Percentiles rank a stretch among this genome's conserved stretches.
Evolutionary conservation across 179 eudicot species (phyloP).

Genomic region (Dionaea muscipula): DNA sequence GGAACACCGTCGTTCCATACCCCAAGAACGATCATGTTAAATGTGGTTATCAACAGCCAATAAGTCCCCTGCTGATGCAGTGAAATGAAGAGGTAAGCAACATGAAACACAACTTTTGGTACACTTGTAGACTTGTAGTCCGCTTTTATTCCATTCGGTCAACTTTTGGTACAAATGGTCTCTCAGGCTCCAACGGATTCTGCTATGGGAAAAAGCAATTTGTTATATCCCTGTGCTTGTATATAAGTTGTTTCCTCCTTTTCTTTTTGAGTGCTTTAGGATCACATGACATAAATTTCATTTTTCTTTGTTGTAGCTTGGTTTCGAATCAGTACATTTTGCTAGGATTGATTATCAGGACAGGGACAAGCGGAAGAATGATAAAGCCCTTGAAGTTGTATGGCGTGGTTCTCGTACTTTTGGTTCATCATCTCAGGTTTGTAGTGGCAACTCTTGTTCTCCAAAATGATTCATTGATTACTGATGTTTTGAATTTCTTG

Average conservation of each 20-base stretch:
- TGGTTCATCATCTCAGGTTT: conserved; percentile 81
- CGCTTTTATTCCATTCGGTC: too few species aligned
- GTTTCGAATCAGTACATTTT: conserved; percentile 86
- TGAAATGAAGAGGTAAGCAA: too few species aligned
- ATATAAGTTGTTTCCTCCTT: not conserved
- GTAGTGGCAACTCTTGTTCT: not conserved
- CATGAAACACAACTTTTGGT: too few species aligned
- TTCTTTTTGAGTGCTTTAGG: not conserved
- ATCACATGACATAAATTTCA: not conserved
- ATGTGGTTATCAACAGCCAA: too few species aligned
- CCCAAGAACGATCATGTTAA: too few species aligned
- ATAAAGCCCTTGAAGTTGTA: conserved; percentile 77
- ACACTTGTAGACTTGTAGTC: too few species aligned
- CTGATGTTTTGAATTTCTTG: conserved; percentile 5
- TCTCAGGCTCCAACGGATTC: too few species aligned
- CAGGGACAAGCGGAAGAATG: conserved; percentile 42
- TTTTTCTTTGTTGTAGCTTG: conserved; percentile 35
- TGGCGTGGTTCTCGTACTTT: conserved; percentile 89
- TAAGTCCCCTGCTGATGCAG: too few species aligned
- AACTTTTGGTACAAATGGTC: too few species aligned
- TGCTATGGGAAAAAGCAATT: too few species aligned
- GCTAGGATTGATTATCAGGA: conserved; percentile 94
- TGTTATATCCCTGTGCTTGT: not conserved
- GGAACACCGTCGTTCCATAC: too few species aligned
- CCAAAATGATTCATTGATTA: not conserved